Percentiles rank a stretch among this genome's conserved stretches.
Conservation (phyloP, 1,284 basidiomycete species). For the Sanghuangporus weigelae region DNA sequence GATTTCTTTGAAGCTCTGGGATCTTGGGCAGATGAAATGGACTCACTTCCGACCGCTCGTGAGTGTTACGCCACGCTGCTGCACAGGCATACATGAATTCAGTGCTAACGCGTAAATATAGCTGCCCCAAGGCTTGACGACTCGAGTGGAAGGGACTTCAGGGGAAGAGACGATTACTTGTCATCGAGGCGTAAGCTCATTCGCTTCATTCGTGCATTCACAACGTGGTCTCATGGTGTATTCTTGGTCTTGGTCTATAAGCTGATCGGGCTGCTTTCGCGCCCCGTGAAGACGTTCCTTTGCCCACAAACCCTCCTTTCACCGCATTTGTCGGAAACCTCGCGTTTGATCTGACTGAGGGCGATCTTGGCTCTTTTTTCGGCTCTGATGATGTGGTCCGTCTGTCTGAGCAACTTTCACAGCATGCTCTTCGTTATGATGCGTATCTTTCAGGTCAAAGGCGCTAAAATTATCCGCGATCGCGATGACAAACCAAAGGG, state of each 20-base stretch:
- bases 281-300: slow-evolving; percentile 84
- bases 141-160: slow-evolving; percentile 46
- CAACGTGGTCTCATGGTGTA: slow-evolving; percentile 16
- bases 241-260: slow-evolving; percentile 24
- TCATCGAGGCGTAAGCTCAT: slow-evolving; percentile 43
- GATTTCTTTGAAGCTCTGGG: slow-evolving; percentile 54
- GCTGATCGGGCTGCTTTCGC: slow-evolving; percentile 56
- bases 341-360: slow-evolving; percentile 86
- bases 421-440: neutral
- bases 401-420: slow-evolving; percentile 13
- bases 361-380: slow-evolving; percentile 83
- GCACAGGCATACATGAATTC: slow-evolving; percentile 14
- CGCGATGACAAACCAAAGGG: slow-evolving; percentile 92
- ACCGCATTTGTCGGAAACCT: slow-evolving; percentile 97
- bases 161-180: slow-evolving; percentile 51
- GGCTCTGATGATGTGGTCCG: slow-evolving; percentile 49
- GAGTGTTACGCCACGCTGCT: slow-evolving; percentile 32
- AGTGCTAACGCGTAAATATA: slow-evolving; percentile 28
- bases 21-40: slow-evolving; percentile 98
- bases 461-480: slow-evolving; percentile 90
- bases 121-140: slow-evolving; percentile 61
- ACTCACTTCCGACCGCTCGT: slow-evolving; percentile 85
- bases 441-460: slow-evolving; percentile 52
- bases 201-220: neutral
- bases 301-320: slow-evolving; percentile 93